Base-by-base conservation (phyloP, 495 filamentous ascomycete species). In the Xylaria grammica region DNA sequence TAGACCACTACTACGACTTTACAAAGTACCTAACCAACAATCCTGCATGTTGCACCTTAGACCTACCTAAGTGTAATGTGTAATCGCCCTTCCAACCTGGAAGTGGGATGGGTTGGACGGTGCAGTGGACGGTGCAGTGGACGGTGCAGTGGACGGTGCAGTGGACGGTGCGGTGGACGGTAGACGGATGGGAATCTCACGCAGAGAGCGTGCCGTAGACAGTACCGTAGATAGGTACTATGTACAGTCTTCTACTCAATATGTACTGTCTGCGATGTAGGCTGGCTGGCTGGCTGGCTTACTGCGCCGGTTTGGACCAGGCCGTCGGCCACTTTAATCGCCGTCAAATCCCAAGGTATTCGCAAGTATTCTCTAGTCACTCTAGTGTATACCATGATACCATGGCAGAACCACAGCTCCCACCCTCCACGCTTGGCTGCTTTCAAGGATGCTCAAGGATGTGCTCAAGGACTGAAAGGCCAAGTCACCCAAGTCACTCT, bases 291-390 rank as follows among this genome's bases (percentile, higher is more conserved):
- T n/a, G 56, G 32, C 40, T 46, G 55, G 56, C 27, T 19, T 40
- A 42, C 53, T 40, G n/a, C 38, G 26, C 38, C 30, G 36, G 54
- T 30, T 29, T 29, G 44, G 40, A 17, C 40, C 40, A 9, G 19
- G 19, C 57, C 17, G 55, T 22, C 46, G 58, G 58, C 29, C 46
- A 52, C 46, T 32, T 61, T 51, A 40, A 45, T 51, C 29, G 19
- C 46, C 46, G 45, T 50, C 44, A 50, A 51, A 34, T 29, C 19
- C 30, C 58, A 10, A 61, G 24, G 58, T 61, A 61, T 61, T 50
- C 9, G 29, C 32, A 61, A 40, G 58, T 61, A 61, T 61, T 52
- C 15, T 42, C 17, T 51, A 42, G 58, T 61, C 58, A 50, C 58
- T 61, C 58, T 42, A 20, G 58, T 26, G 20, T 50, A 50, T n/a